Base-by-base conservation (phyloP, 331 rosid species). In the Prunus yedoensis region DNA sequence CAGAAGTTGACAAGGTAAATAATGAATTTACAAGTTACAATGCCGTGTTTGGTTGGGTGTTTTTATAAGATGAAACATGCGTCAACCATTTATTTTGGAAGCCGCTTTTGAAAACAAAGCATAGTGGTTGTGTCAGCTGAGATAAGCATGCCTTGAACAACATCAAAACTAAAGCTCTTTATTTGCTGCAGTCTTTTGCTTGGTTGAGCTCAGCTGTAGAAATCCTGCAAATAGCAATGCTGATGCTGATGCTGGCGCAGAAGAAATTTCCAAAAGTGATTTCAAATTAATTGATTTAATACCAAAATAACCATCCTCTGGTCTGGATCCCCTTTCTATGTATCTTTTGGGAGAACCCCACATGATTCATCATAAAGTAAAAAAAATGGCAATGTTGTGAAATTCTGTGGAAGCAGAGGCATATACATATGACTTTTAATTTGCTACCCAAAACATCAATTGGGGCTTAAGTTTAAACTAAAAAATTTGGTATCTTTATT, bases 111-210 rank as follows among this genome's bases (percentile, higher is more conserved):
- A 73, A 79, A 90, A 88, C 90, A 82, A 83, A 66, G 70, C 32
- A 74, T 83, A 88, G 96, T 91, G 96, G 93, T 49, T 58, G 78
- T 82, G 93, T 88, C 88, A 90, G 91, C 71, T 41, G 72, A 84
- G 49, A 75, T 64, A 71, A 81, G 91, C 79, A 83, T 90, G 91
- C 86, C 86, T 74, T 60, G 57, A 77, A 79, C 66, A 77, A 80
- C 65, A 80, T 72, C 79, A 67, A 78, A 77, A 56, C n/a, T n/a
- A 77, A 57, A 45, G 64, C 66, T 43, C 58, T 73, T 72, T 68
- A 49, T 83, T 83, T 68, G 46, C 81, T 75, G 71, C 76, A 68
- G 74, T 81, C 82, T 88, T 84, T 81, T 77, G 79, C 67, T 80
- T 81, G 81, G 82, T 45, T 73, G 77, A 77, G 58, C 71, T 70